Conservation (phyloP, 1,284 basidiomycete species). For the Paramarasmius palmivorus region DNA sequence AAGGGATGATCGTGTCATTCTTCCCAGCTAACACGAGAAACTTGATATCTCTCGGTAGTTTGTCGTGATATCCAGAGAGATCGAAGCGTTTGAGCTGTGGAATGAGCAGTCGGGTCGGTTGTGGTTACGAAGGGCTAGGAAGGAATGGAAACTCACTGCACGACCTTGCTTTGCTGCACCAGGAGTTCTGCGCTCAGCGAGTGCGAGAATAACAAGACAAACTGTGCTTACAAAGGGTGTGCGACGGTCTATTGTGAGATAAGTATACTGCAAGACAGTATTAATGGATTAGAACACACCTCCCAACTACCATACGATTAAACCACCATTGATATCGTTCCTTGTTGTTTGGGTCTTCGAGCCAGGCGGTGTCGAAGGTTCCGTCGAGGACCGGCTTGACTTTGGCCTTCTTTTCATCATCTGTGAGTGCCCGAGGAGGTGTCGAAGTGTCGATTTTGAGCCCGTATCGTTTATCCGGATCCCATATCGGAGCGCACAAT, state of each 20-base stretch:
- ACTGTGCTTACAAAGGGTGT: background rate
- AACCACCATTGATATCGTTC: background rate
- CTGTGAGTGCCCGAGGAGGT: background rate
- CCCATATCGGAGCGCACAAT: constrained; percentile 1
- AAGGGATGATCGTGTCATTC: constrained; percentile 2
- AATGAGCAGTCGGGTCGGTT: background rate
- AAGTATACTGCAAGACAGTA: background rate
- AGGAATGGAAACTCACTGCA: background rate
- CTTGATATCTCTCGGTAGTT: background rate
- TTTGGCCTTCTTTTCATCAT: constrained; percentile 5
- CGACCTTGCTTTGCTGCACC: background rate
- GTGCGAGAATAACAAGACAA: background rate
- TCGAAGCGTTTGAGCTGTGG: background rate
- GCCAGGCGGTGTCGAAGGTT: constrained; percentile 1
- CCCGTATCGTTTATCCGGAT: background rate
- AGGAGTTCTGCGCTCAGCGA: background rate
- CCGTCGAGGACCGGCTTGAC: background rate
- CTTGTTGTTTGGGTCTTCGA: constrained; percentile 4
- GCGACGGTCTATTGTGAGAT: background rate
- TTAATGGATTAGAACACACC: background rate
- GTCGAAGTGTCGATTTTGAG: background rate
- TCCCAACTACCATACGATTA: constrained; percentile 3
- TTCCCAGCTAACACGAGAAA: constrained; percentile 1
- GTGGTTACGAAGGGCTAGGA: background rate
- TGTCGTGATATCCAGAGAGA: background rate